Evolutionary conservation across 202 grass and related monocot genomes (phyloP).

Genomic region (Zoysia matrella): DNA sequence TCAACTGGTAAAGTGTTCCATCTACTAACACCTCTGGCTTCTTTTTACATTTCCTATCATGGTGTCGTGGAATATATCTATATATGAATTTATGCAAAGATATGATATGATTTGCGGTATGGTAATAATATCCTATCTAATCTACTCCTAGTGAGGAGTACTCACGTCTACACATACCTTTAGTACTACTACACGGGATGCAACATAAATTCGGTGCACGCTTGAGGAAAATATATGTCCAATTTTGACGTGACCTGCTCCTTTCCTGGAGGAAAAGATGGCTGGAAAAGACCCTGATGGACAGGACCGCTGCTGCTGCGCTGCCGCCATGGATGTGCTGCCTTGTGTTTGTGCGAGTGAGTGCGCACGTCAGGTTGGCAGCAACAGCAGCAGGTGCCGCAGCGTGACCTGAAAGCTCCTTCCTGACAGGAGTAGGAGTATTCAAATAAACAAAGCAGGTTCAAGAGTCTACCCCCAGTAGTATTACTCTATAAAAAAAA

Average conservation of each 20-base stretch:
- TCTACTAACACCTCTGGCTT: background rate
- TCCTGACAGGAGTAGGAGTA: too few relatives aligned
- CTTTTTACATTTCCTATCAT: slow-evolving; percentile 29
- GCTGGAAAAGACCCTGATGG: slow-evolving; percentile 29
- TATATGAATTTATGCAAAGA: background rate
- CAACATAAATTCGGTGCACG: slow-evolving; percentile 26
- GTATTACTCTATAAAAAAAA: too few relatives aligned
- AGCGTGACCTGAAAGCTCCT: slow-evolving; percentile 7
- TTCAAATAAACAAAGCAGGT: too few relatives aligned
- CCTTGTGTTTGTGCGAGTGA: background rate
- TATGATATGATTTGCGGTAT: slow-evolving; percentile 29
- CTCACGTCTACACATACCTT: slow-evolving; percentile 12
- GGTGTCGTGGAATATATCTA: slow-evolving; percentile 36
- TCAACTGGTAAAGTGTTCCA: slow-evolving; percentile 10
- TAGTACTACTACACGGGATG: slow-evolving; percentile 5
- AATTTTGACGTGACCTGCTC: slow-evolving; percentile 44
- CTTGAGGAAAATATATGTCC: slow-evolving; percentile 4
- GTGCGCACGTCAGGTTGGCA: slow-evolving; percentile 3
- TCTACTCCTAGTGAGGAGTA: background rate
- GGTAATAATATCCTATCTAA: background rate
- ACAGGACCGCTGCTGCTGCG: background rate
- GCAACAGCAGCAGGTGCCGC: background rate
- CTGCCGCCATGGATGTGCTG: background rate
- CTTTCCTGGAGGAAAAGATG: slow-evolving; percentile 43
- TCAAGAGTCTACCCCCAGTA: too few relatives aligned